Base-by-base conservation (phyloP, 2,329 filamentous ascomycete genomes). In the Atkinsonella hypoxylon region DNA sequence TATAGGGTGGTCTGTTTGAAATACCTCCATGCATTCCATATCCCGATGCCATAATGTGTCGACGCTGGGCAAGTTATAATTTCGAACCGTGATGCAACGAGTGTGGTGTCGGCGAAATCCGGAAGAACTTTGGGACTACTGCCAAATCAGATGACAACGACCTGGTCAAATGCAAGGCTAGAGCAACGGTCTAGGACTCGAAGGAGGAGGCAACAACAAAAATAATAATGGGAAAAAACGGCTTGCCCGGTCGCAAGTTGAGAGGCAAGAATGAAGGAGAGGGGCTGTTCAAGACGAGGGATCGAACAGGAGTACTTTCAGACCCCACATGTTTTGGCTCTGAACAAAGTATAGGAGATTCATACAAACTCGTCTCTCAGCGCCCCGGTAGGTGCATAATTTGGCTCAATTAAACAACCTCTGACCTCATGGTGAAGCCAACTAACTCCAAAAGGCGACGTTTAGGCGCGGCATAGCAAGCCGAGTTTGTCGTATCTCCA, bases 1-100 rank as follows among this genome's bases (percentile, higher is more conserved):
- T 13, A 18, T 31, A 0, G 11, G 32, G n/a, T 2, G 1, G 18
- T 7, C 13, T 2, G 17, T 15, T 41, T 44, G 74, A 82, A 5
- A 61, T 73, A 89, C 87, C 87, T 71, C 87, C 87, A 67, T 81
- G 77, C 69, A 94, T 76, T 69, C 87, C 87, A 69, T 83, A 91
- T 72, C 87, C 87, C 63, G 87, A 90, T 70, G 87, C 77, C 87
- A 91, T 91, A 64, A 56, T 64, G 59, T 60, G 58, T 61, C 61
- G 62, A 40, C 38, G 42, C 36, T 32, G 7, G 8, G 32, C 40
- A 9, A 31, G 20, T 34, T 36, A 15, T 18, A 20, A 42, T 18
- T 31, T 48, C 17, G 36, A 20, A 26, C 39, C 17, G 49, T 42
- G 15, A 47, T 44, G 49, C 40, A 30, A 20, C 15, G 10, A 7